Evolutionary conservation across 148 eudicot species (phyloP), one percentile per base, ranked within the genome.

Genomic region (Drosera capensis): DNA sequence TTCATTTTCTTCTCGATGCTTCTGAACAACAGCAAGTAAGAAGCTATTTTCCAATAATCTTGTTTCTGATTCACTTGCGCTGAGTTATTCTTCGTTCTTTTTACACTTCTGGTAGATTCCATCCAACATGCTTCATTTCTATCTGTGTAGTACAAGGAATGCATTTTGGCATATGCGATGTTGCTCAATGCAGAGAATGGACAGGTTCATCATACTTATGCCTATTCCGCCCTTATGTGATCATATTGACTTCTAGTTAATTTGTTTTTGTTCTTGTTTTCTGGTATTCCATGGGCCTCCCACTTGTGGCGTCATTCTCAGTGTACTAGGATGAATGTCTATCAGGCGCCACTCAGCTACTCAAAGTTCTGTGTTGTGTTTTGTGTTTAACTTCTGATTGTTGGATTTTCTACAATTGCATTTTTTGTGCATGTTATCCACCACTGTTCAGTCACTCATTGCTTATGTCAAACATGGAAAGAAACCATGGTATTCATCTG

Each of bases 21-120:
- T 88, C 96, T 53, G 92, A 80, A 43, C 94, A 88, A 51, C 96
- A 88, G 70, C 94, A 77, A 61, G 96, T 88, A 55, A 74, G 96
- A 54, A 55, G 17, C 52, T 16, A 19, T 40, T 31, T 46, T 17
- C 46, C 39, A 20, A 25, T 8, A 22, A 3, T 47, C 39, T 54
- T 0, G 9, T 65, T 41, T 46, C 4, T 38, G 17, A 23, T 51
- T 24, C 22, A 23, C 20, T 16, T n/a, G n/a, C n/a, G n/a, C n/a
- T n/a, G n/a, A n/a, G n/a, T n/a, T n/a, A n/a, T n/a, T n/a, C n/a
- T n/a, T n/a, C n/a, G n/a, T n/a, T n/a, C n/a, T n/a, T n/a, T n/a
- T n/a, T n/a, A n/a, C n/a, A n/a, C n/a, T n/a, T n/a, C n/a, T n/a
- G n/a, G n/a, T n/a, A n/a, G n/a, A n/a, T n/a, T n/a, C n/a, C n/a